Base-by-base conservation (phyloP, 2,329 filamentous ascomycete species). In the Mycosphaerella sp. region DNA sequence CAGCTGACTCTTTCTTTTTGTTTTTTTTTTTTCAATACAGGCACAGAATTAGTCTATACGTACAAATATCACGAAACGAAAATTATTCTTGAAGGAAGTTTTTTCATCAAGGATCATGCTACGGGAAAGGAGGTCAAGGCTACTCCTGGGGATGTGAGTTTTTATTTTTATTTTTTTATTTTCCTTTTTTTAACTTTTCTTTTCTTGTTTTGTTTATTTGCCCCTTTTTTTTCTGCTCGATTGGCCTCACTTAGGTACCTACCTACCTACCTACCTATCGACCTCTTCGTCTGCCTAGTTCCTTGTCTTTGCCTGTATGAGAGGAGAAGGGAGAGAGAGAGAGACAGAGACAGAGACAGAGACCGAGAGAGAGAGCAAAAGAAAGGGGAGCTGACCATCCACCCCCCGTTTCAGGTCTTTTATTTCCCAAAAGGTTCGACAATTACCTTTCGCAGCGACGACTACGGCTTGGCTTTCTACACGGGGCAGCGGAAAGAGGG, bases 11-110 rank as follows among this genome's bases (percentile, higher is more conserved):
- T n/a, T n/a, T n/a, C n/a, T n/a, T n/a, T n/a, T n/a, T n/a, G n/a
- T n/a, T n/a, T 11, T 7, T 34, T 21, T 21, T 21, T 0, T 21
- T 21, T 1, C 21, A 1, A 17, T 36, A 36, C 32, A 64, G 64
- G 84, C 62, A 81, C 81, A 3, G 80, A 82, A 1, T 76, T 87
- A 14, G 80, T 82, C 7, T 87, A 87, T 73, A 80, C 78, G 32
- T 87, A 87, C 70, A 81, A 76, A 40, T 87, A 86, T 70, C 79
- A 87, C 64, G 84, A 87, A 74, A 85, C 85, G 80, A 87, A 87
- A 74, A 84, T 87, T 66, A 83, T 87, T 59, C 70, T 87, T 8
- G 83, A 86, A 62, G 84, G 84, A 11, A 76, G 80, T 60, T 85
- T 83, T 64, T 78, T 81, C 57, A 85, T 87, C 63, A 36, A 4